Evolutionary conservation across 176 grass and related monocot genomes (phyloP), one percentile per base, ranked within the genome.

Genomic region (Dactylis glomerata): DNA sequence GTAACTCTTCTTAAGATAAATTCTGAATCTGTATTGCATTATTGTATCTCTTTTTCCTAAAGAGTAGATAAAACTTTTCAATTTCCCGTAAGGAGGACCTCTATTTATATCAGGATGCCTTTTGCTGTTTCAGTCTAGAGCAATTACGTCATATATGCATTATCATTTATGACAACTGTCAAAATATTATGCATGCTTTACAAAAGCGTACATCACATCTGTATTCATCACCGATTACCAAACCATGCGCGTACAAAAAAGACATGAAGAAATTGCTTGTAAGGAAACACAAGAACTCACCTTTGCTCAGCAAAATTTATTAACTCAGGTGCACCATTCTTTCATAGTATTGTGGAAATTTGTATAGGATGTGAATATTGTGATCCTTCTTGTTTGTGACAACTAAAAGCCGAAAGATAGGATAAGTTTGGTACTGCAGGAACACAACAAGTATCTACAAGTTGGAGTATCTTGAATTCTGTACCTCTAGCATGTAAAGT

Each of bases 361-460:
- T 51, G 42, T 76, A 19, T 82, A 57, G 13, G 78, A 42, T 75
- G 24, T 85, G n/a, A n/a, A n/a, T n/a, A n/a, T n/a, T n/a, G n/a
- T n/a, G 45, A 17, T 34, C 36, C 59, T 68, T 82, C 4, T 38
- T 83, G n/a, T 79, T 73, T 37, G 27, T 74, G 9, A 44, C 27
- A 66, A 74, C 4, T 76, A 38, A 75, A 38, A 81, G 59, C 12
- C 2, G 4, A 8, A 77, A 40, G 47, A 59, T 54, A 83, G 19
- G 69, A 49, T 63, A 49, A 62, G 31, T 75, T 36, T 24, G 63
- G 17, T 75, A 49, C 20, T 75, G 30, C 56, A 62, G 11, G 26
- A 59, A 45, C 36, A 41, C 15, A 41, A 56, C 12, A 22, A 44
- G 50, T 30, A 41, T 36, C 17, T 57, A 27, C 19, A 50, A 12